Evolutionary conservation across 139 green algal genomes (phyloP).

Genomic region (Nannochloris sp.): DNA sequence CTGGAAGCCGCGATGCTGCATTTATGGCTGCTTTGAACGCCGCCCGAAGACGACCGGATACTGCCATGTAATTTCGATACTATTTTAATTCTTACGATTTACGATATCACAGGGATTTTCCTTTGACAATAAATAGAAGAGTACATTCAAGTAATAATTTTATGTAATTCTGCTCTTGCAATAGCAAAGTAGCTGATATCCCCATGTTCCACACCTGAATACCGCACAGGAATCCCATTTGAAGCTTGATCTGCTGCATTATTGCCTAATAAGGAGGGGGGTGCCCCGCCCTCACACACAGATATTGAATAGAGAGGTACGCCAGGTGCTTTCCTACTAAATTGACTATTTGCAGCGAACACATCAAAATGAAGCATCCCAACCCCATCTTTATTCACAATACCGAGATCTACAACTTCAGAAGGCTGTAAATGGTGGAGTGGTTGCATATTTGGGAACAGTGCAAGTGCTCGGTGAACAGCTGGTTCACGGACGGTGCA

Average conservation of each 20-base stretch:
- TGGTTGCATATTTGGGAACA: not conserved
- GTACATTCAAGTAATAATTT: too few species aligned
- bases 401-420: not conserved
- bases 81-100: too few species aligned
- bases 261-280: not conserved
- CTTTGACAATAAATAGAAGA: too few species aligned
- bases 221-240: constrained; percentile 9
- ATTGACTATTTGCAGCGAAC: constrained; percentile 16
- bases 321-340: constrained; percentile 16
- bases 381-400: not conserved
- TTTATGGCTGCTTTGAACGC: too few species aligned
- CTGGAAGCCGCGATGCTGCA: too few species aligned
- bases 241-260: constrained; percentile 7
- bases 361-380: constrained; percentile 17
- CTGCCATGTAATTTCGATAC: too few species aligned
- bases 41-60: too few species aligned
- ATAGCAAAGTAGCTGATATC: constrained; percentile 28
- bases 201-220: constrained; percentile 20
- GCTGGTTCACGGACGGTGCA: too few species aligned
- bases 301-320: not conserved
- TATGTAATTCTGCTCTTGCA: constrained; percentile 3
- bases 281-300: not conserved
- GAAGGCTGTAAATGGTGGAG: not conserved
- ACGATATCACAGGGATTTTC: too few species aligned
- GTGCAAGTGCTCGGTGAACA: not conserved